Evolutionary conservation across 306 rosid genomes (phyloP), one percentile per base, ranked within the genome.

Genomic region (Cyamopsis tetragonoloba): DNA sequence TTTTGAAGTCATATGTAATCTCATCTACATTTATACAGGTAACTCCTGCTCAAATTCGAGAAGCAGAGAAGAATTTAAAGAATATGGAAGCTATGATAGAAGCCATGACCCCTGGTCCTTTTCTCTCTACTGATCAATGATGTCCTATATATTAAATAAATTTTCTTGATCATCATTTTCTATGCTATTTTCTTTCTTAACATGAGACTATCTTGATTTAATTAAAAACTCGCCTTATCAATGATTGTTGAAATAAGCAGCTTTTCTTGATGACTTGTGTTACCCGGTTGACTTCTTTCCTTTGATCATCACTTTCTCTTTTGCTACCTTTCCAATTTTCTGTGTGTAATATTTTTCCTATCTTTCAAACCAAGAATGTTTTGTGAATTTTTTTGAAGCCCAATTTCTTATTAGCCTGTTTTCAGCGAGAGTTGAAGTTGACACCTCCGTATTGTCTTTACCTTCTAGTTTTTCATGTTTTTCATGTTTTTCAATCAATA

Each of bases 11-110:
- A 17, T 48, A 26, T 34, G 42, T 46, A 23, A 43, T 61, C 64
- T 39, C 59, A 17, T 61, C 42, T 60, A 8, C 32, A 50, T 73
- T 74, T 63, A 32, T 72, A 23, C 85, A 93, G 98, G 91, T 89
- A 69, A 93, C 98, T 66, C 98, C 98, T 57, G 90, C 97, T 69
- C 97, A 93, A 76, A 81, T 93, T 82, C 95, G 97, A 77, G 99
- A 93, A 64, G 99, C 99, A 4, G 99, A 93, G 75, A 93, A 90
- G 87, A 93, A 83, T 81, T 73, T 90, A 62, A 77, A 70, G 88
- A 62, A 81, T 66, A 90, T 93, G 99, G 99, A 93, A 86, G 85
- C 79, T 66, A 90, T 93, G 91, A 93, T 93, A 73, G 97, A 93
- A 85, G 97, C 84, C 46, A 93, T 93, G 99, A 86, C 97, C 73